Evolutionary conservation across 805 yeast species (phyloP), one percentile per base, ranked within the genome.

Genomic region (Metschnikowia picachoensis): DNA sequence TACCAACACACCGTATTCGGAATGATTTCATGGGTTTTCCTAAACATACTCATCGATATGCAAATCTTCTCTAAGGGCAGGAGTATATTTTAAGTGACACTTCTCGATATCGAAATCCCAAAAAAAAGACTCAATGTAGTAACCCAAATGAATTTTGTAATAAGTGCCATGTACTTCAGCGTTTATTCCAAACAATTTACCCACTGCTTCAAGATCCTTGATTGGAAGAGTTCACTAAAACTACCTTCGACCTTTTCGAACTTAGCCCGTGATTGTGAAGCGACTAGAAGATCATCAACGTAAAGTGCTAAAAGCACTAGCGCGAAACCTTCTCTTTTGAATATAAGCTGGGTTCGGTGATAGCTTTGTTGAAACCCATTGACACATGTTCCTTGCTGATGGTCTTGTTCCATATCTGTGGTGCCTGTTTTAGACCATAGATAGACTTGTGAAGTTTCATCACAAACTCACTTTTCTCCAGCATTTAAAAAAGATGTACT

Each of bases 341-440:
- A 35, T 8, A 12, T 11, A 5, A 7, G 7, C 37, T 11, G 13
- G n/a, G 31, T 12, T 10, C 30, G 13, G 8, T n/a, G 8, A 20
- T 8, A 16, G n/a, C 10, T 8, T n/a, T 6, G 6, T 15, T 35
- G 27, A 15, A 35, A 15, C 37, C 27, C 37, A 10, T 11, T 6
- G 27, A 9, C 8, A 10, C 17, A 8, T 15, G 17, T n/a, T 15
- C 15, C 43, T 25, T n/a, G 25, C 28, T 33, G 31, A 40, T 34
- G 8, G 43, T 40, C 16, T 33, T 32, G 28, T 40, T 40, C 43
- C 43, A 34, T 4, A 33, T 32, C 27, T 13, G 37, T 7, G 43
- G 37, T 5, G 43, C 43, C 27, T 40, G 43, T 20, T 40, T 40
- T 31, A 33, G 28, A 12, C 37, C 43, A 25, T 14, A 40, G 6